Base-by-base conservation (phyloP, 2,329 filamentous ascomycete species). In the Blastomyces parvus region DNA sequence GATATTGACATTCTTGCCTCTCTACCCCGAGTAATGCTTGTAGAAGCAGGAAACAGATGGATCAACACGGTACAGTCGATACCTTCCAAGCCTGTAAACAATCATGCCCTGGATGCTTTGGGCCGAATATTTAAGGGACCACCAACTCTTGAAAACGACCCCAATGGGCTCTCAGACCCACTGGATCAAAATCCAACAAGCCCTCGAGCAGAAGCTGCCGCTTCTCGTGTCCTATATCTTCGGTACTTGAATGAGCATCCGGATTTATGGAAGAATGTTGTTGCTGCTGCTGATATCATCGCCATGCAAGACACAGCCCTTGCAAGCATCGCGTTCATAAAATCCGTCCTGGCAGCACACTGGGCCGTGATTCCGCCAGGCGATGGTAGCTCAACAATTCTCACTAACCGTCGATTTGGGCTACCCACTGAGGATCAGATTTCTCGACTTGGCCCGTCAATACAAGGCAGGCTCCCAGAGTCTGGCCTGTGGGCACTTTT, bases 1-100 rank as follows among this genome's bases (percentile, higher is more conserved):
- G 82, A 85, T 65, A 76, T 86, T 8, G 80, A 79, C 65, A 76
- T 86, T n/a, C 73, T 86, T n/a, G 78, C 81, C 6, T 82, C 81
- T 13, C 75, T 86, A 48, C 84, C 84, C 27, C 79, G 84, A 13
- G 76, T 79, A 14, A 72, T 81, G 42, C 74, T 86, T 0, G 69
- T 85, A 3, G 79, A 82, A 33, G 74, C 74, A 8, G 72, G 70
- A 61, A 76, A 63, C 68, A 73, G 64, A 71, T 75, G 65, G 30
- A 59, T 70, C 3, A 78, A 77, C 48, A 77, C 83, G 3, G 67
- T 86, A 5, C 73, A 81, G 19, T 72, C 79, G 22, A 71, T 86
- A 48, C 82, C 83, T 17, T 80, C 81, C 1, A 81, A 77, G 50
- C 76, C 79, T 4, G 80, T 83, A 2, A 83, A 81, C 63, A 76